These are phyloP conservation scores for Alternaria dauci DNA, from an alignment of 2,329 filamentous ascomycete species.

Conservation along the genomic window DNA sequence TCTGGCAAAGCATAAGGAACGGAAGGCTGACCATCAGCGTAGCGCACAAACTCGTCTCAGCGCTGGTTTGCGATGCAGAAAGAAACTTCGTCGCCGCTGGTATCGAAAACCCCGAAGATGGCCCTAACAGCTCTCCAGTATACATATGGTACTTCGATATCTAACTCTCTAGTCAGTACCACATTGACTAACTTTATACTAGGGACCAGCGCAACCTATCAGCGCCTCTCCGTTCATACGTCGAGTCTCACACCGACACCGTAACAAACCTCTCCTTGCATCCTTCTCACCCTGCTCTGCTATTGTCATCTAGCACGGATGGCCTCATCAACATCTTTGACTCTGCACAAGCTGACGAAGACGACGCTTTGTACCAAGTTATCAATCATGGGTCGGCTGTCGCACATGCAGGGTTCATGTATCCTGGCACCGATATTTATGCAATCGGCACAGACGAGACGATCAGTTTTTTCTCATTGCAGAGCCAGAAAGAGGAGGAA, in stretches of 20 bases:
- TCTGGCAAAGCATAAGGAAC: background rate
- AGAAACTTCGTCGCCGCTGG: conserved; percentile 73
- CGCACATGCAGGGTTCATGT: conserved; percentile 77
- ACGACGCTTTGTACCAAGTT: conserved; percentile 79
- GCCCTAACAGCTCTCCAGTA: conserved; percentile 52
- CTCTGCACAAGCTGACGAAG: conserved; percentile 69
- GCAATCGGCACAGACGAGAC: conserved; percentile 81
- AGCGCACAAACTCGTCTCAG: conserved; percentile 66
- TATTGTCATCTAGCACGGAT: conserved; percentile 81
- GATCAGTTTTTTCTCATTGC: conserved; percentile 75
- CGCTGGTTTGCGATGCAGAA: conserved; percentile 67
- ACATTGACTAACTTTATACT: conserved; percentile 13
- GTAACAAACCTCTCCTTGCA: conserved; percentile 70
- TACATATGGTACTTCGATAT: conserved; percentile 45
- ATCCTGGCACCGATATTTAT: conserved; percentile 61
- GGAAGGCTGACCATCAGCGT: conserved; percentile 31
- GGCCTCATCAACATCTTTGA: conserved; percentile 81
- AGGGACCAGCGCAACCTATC: conserved; percentile 54
- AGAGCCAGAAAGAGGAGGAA: conserved; percentile 69
- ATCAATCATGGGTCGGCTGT: conserved; percentile 80
- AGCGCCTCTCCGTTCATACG: conserved; percentile 50
- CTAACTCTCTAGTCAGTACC: background rate
- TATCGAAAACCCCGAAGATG: conserved; percentile 70
- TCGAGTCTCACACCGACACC: conserved; percentile 64
- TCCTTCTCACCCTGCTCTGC: conserved; percentile 65